phyloP scores from a whole-genome alignment of 2,329 filamentous ascomycete species.

The Colletotrichum salicis region DNA sequence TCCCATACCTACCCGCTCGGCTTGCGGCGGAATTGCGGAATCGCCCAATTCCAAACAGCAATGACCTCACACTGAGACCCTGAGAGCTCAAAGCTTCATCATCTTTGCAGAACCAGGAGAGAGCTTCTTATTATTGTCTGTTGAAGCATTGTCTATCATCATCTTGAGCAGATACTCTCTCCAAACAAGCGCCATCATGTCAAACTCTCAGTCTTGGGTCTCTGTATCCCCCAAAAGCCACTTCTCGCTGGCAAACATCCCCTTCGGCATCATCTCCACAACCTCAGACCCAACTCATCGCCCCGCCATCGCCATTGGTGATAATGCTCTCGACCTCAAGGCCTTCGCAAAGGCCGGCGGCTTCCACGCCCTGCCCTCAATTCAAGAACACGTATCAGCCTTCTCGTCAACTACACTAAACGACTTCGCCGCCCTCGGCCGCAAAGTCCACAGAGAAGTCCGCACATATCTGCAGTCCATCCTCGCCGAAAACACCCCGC shows the following conservation, averaged over 20 bases:
- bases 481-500: slow-evolving; percentile 63
- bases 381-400: slow-evolving; percentile 40
- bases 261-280: slow-evolving; percentile 84
- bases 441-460: slow-evolving; percentile 74
- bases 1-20: slow-evolving; percentile 34
- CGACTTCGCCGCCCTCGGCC: slow-evolving; percentile 76
- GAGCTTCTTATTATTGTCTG: not conserved
- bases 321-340: slow-evolving; percentile 76
- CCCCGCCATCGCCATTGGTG: slow-evolving; percentile 77
- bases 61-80: slow-evolving; percentile 18
- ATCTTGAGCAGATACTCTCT: not conserved
- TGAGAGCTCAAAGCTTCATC: slow-evolving; percentile 12
- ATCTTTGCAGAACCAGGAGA: too few species aligned
- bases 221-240: slow-evolving; percentile 48
- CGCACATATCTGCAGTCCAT: slow-evolving; percentile 75
- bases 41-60: slow-evolving; percentile 13
- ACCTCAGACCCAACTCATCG: slow-evolving; percentile 64
- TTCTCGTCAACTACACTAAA: slow-evolving; percentile 69
- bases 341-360: slow-evolving; percentile 63
- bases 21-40: slow-evolving; percentile 36
- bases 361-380: slow-evolving; percentile 45
- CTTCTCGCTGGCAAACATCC: slow-evolving; percentile 84
- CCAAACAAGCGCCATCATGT: not conserved
- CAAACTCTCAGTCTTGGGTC: slow-evolving; percentile 41
- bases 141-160: not conserved